Conservation (phyloP, 2,329 filamentous ascomycete species). For the Xylariaceae sp. region DNA sequence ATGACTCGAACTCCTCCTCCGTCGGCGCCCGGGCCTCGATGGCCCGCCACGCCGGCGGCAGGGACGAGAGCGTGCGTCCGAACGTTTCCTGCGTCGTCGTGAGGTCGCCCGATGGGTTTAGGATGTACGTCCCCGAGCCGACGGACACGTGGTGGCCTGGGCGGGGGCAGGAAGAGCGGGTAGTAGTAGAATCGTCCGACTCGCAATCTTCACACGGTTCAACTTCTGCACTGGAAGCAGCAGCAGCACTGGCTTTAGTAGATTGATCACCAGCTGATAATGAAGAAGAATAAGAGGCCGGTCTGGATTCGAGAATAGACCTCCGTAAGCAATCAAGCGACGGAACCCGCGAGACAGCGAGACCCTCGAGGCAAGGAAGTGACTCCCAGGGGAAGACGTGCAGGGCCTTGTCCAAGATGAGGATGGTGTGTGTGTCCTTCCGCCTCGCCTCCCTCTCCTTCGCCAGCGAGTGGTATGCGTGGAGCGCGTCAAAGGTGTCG, state of each 20-base stretch:
- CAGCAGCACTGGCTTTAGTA: too few relatives aligned
- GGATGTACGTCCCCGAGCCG: slow-evolving; percentile 64
- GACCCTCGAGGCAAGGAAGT: slow-evolving; percentile 72
- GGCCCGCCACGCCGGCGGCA: slow-evolving; percentile 65
- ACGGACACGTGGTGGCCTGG: slow-evolving; percentile 53
- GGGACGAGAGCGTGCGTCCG: slow-evolving; percentile 56
- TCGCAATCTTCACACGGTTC: too few relatives aligned
- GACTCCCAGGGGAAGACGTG: slow-evolving; percentile 96
- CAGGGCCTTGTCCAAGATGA: slow-evolving; percentile 85
- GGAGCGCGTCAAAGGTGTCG: slow-evolving; percentile 78
- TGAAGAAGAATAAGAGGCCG: too few relatives aligned
- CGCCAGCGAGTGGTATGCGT: slow-evolving; percentile 62
- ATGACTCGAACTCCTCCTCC: slow-evolving; percentile 69
- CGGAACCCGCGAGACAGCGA: slow-evolving; percentile 80
- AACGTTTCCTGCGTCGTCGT: slow-evolving; percentile 74
- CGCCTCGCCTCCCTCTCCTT: slow-evolving; percentile 34
- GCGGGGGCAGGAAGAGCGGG: slow-evolving; percentile 27
- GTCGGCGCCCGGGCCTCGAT: slow-evolving; percentile 65
- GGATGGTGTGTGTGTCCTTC: slow-evolving; percentile 64
- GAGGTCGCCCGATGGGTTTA: slow-evolving; percentile 85
- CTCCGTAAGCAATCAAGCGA: slow-evolving; percentile 78
- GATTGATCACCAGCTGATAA: too few relatives aligned
- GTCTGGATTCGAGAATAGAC: slow-evolving; percentile 62
- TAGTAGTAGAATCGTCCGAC: slow-evolving; percentile 16
- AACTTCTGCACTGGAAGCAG: too few relatives aligned